Evolutionary conservation across 495 filamentous ascomycete species (phyloP).

Genomic region (Letharia lupina): DNA sequence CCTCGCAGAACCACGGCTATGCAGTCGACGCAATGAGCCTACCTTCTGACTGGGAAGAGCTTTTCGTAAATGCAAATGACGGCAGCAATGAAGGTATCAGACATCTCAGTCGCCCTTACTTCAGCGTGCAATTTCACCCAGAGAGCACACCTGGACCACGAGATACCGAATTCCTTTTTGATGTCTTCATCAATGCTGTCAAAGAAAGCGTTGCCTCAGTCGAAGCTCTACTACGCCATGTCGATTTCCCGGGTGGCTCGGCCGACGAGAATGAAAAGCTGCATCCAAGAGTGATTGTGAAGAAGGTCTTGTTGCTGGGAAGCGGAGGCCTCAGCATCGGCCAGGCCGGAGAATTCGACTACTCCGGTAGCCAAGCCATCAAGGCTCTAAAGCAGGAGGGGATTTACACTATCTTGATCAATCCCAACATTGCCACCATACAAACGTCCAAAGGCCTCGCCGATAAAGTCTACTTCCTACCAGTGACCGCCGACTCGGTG

Average conservation of each 20-base stretch:
- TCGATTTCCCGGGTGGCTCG: slow-evolving; percentile 78
- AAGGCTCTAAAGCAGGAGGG: slow-evolving; percentile 97
- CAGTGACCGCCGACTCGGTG: slow-evolving; percentile 92
- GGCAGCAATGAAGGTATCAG: slow-evolving; percentile 95
- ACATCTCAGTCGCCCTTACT: slow-evolving; percentile 76
- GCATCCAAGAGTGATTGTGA: slow-evolving; percentile 71
- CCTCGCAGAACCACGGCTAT: slow-evolving; percentile 87
- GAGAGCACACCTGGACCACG: slow-evolving; percentile 91
- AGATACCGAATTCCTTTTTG: slow-evolving; percentile 95
- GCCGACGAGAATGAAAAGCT: slow-evolving; percentile 64
- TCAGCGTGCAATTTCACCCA: slow-evolving; percentile 98
- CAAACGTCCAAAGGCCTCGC: slow-evolving; percentile 93
- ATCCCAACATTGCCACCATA: slow-evolving; percentile 98
- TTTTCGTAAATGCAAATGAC: slow-evolving; percentile 97
- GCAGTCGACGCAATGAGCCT: slow-evolving; percentile 76
- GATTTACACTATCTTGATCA: slow-evolving; percentile 91
- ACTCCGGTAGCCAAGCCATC: slow-evolving; percentile 86
- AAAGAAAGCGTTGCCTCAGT: slow-evolving; percentile 52
- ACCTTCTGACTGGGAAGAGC: slow-evolving; percentile 73
- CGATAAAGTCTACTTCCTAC: slow-evolving; percentile 98
- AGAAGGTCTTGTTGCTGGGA: slow-evolving; percentile 96
- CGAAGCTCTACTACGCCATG: slow-evolving; percentile 55
- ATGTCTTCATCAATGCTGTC: slow-evolving; percentile 88
- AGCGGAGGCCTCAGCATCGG: slow-evolving; percentile 95
- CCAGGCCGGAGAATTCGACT: slow-evolving; percentile 98